Evolutionary conservation across 2,329 filamentous ascomycete species (phyloP), one percentile per base, ranked within the genome.

Genomic region (Cladophialophora carrionii): DNA sequence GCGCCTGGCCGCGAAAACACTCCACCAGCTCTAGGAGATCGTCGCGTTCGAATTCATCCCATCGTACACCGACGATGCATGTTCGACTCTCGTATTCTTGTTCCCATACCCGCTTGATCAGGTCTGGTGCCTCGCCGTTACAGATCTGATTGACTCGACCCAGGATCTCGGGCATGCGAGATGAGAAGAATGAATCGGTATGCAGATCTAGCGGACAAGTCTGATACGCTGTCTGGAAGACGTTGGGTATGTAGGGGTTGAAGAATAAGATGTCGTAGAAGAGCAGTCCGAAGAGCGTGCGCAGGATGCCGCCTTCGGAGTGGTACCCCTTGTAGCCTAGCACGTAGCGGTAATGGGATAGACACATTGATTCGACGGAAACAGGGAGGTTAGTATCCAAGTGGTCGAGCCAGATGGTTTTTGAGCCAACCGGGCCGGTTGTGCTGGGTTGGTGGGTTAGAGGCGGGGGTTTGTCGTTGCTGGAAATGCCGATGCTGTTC

Each of bases 171-270:
- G 89, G 92, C 41, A 90, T 87, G n/a, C 95, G 86, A 0, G 88
- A 87, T 0, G 91, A 86, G 74, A 91, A 98, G 79, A 99, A 99
- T 2, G 90, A 88, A 75, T 99, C 95, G 0, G 93, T 96, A 74
- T 96, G 90, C 5, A 99, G 81, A 76, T 99, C 95, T 3, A 99
- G 80, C 0, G 95, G 95, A 73, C 92, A 96, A 0, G 92, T 96
- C 77, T 99, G 95, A 75, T 91, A 99, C 0, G 90, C 87, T 5
- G 95, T 99, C 76, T 98, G 94, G 77, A 99, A 99, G 62, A 99
- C 94, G 72, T 98, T 96, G 29, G 95, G 94, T 4, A 98, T 86
- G 76, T 96, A 96, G 1, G 66, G 62, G 49, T 70, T 57, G 29
- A 92, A 83, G 78, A 98, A 98, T 6, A 99, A 81, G 26, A 98